phyloP scores from a whole-genome alignment of 2,329 filamentous ascomycete genomes.

The Talaromyces sp. region DNA sequence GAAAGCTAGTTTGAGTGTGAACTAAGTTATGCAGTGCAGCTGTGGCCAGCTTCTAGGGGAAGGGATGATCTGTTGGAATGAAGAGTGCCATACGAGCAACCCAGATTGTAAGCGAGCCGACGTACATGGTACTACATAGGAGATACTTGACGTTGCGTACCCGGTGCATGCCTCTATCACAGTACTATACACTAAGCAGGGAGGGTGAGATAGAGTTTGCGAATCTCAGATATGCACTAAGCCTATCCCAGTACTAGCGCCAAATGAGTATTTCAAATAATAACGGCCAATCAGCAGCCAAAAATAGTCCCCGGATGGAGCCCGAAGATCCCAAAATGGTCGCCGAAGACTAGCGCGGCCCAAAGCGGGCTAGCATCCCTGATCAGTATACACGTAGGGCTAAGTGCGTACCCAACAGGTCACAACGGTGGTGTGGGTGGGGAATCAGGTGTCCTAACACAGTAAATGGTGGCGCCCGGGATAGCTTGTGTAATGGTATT shows the following conservation, averaged over 20 bases:
- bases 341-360: constrained; percentile 11
- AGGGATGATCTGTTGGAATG: not conserved
- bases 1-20: not conserved
- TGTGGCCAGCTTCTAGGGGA: too few relatives aligned
- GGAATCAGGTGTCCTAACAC: not conserved
- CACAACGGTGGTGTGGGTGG: constrained; percentile 5
- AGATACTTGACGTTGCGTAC: not conserved
- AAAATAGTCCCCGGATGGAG: constrained; percentile 14
- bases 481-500: constrained; percentile 3
- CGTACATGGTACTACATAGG: not conserved
- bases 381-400: constrained; percentile 9
- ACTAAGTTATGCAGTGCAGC: not conserved
- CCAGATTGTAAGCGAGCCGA: not conserved
- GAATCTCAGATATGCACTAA: constrained; percentile 15
- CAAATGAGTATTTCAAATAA: constrained; percentile 17
- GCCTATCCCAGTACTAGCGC: not conserved
- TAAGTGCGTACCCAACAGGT: constrained; percentile 2
- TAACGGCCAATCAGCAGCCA: not conserved
- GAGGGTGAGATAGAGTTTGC: constrained; percentile 16
- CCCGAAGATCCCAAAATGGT: constrained; percentile 15
- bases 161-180: not conserved
- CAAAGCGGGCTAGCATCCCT: not conserved
- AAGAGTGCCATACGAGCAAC: not conserved
- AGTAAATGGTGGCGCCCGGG: constrained; percentile 5
- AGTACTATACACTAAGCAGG: not conserved